Evolutionary conservation across 23 red algal genomes (phyloP).

Genomic region (Gracilaria vermiculophylla): DNA sequence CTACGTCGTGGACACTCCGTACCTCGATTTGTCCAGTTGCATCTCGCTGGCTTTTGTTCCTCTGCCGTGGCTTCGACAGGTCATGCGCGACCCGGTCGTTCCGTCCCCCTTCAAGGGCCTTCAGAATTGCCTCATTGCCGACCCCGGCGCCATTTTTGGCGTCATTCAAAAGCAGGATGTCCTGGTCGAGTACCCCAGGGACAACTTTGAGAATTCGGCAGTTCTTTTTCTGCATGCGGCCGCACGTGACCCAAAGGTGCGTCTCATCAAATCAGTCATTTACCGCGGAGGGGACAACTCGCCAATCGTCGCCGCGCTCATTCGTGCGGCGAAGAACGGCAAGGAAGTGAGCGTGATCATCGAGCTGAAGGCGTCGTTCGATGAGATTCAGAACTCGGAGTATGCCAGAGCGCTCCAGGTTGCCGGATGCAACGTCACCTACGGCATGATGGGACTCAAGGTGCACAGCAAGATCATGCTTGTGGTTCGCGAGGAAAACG

Average conservation of each 20-base stretch:
- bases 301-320: conserved; percentile 79
- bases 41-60: conserved; percentile 73
- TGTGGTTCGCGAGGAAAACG: conserved; percentile 82
- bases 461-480: conserved; percentile 92
- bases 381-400: conserved; percentile 92
- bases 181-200: conserved; percentile 76
- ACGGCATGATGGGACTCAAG: conserved; percentile 92
- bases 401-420: conserved; percentile 80
- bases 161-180: conserved; percentile 82
- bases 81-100: conserved; percentile 64
- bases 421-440: conserved; percentile 94
- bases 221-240: conserved; percentile 83
- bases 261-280: conserved; percentile 84
- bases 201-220: conserved; percentile 82
- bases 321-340: conserved; percentile 91
- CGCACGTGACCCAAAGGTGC: conserved; percentile 76
- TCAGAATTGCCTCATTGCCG: conserved; percentile 48
- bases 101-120: conserved; percentile 65
- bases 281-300: conserved; percentile 91
- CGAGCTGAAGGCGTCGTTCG: conserved; percentile 94
- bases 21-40: conserved; percentile 81
- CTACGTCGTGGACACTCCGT: conserved; percentile 53
- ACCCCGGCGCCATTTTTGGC: conserved; percentile 79
- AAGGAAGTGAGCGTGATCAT: conserved; percentile 96
- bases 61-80: conserved; percentile 69